These are phyloP conservation scores for Parachaetomium inaequale DNA, from an alignment of 495 filamentous ascomycete genomes.

Conservation along the genomic window DNA sequence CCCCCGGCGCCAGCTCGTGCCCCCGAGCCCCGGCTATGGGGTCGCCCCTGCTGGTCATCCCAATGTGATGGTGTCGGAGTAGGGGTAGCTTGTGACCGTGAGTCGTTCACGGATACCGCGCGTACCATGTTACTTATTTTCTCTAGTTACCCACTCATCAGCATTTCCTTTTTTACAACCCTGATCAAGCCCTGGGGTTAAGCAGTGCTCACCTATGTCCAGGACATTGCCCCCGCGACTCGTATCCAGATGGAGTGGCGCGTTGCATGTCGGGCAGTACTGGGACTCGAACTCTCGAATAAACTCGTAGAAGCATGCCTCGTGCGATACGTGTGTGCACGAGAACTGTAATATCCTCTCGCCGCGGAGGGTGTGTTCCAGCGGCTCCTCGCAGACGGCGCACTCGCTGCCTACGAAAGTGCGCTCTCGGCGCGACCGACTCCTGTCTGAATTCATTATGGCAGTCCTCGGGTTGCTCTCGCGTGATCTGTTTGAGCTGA, in stretches of 20 bases:
- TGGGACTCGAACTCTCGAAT: constrained; percentile 94
- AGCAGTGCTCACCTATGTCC: constrained; percentile 66
- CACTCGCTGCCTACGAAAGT: constrained; percentile 95
- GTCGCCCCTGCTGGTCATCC: constrained; percentile 48
- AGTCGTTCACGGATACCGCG: constrained; percentile 68
- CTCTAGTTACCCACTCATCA: constrained; percentile 52
- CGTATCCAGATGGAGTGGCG: constrained; percentile 87
- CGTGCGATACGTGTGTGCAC: constrained; percentile 92
- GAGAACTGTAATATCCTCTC: constrained; percentile 96
- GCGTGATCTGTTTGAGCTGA: constrained; percentile 39
- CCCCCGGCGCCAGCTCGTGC: constrained; percentile 33
- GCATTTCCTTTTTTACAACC: background rate
- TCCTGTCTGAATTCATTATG: constrained; percentile 77
- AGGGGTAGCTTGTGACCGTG: constrained; percentile 49
- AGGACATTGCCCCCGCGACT: constrained; percentile 93
- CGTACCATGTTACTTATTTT: constrained; percentile 95
- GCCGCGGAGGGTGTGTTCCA: constrained; percentile 93
- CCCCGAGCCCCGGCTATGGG: constrained; percentile 49
- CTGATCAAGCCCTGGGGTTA: background rate
- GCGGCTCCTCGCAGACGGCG: constrained; percentile 93
- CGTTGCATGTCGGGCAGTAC: constrained; percentile 92
- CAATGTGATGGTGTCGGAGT: constrained; percentile 45
- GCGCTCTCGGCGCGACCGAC: constrained; percentile 78
- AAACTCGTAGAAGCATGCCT: constrained; percentile 99
- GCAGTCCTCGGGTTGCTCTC: constrained; percentile 34